These are phyloP conservation scores for Leucocoprinus sp. DNA, from an alignment of 768 basidiomycete species.

Conservation along the genomic window DNA sequence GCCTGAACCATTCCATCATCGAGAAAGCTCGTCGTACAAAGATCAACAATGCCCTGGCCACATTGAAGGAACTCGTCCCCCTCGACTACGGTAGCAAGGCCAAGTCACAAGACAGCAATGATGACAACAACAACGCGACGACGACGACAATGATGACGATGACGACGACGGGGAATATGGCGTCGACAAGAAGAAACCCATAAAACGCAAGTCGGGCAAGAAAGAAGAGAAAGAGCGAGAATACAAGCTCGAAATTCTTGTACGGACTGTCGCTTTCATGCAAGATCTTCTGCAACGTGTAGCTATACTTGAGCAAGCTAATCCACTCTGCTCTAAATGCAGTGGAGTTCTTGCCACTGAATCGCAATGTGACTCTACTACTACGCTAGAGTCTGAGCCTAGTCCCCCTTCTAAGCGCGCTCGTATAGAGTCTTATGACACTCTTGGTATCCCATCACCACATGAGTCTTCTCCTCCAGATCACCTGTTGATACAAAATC, in stretches of 20 bases:
- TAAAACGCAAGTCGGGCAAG: constrained; percentile 32
- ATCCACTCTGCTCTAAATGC: constrained; percentile 21
- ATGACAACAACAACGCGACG: constrained; percentile 31
- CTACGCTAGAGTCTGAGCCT: not conserved
- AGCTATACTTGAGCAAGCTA: constrained; percentile 23
- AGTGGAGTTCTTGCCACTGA: not conserved
- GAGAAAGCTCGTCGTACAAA: constrained; percentile 91
- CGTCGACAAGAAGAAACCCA: constrained; percentile 20
- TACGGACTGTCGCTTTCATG: constrained; percentile 74
- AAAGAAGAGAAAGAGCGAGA: constrained; percentile 66
- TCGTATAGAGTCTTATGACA: not conserved
- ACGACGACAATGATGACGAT: constrained; percentile 28
- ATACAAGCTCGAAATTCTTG: constrained; percentile 88
- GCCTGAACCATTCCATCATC: constrained; percentile 91
- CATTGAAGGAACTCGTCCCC: constrained; percentile 73
- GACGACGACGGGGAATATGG: constrained; percentile 28
- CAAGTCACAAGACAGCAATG: constrained; percentile 19
- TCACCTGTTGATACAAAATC: constrained; percentile 18
- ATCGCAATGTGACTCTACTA: not conserved
- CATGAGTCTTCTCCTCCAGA: constrained; percentile 3
- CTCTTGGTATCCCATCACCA: not conserved
- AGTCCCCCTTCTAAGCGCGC: constrained; percentile 1
- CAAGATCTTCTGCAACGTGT: constrained; percentile 59
- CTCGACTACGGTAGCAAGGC: constrained; percentile 31
- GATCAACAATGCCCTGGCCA: constrained; percentile 86